Evolutionary conservation across 129 eudicot species (phyloP), one percentile per base, ranked within the genome.

Genomic region (Glebionis coronaria): DNA sequence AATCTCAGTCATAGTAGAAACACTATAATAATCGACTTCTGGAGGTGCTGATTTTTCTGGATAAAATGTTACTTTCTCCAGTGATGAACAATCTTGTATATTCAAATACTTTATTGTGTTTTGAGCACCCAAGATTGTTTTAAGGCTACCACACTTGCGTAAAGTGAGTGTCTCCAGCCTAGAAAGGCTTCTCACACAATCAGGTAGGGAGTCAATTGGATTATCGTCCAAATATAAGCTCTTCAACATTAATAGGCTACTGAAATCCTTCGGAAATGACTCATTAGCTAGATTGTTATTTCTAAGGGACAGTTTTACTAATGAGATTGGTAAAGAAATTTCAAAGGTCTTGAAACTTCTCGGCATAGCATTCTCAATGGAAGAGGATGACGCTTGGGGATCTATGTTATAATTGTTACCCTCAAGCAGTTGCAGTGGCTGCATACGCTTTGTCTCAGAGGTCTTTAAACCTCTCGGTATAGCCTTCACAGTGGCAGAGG

Each of bases 181-280:
- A 13, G 29, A 10, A 53, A 44, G 81, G 47, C 59, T 54, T 71
- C 49, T 77, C 19, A 56, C 25, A 29, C 69, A 71, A n/a, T 78
- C 65, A 0, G 82, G 82, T 11, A 78, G 63, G 6, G 63, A 56
- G 10, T 25, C 5, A 21, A 72, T 71, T 38, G 58, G 82, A 51
- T 72, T 72, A 12, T 11, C 56, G 25, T 25, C 52, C 28, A 78
- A 55, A 66, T 64, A 0, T 12, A 78, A 16, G 1, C 12, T 9
- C 13, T 21, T 13, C 50, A 72, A 35, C 78, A 58, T 55, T n/a
- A 69, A 50, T 8, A 78, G 42, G 51, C 61, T 65, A 35, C 64
- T 16, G 4, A 72, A 49, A 53, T 71, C 82, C 42, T 28, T 38
- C 0, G 73, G 74, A 35, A 71, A 65, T 13, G 42, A 67, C 21